Conservation (phyloP, 202 grass and related monocot species). For the Musa balbisiana region DNA sequence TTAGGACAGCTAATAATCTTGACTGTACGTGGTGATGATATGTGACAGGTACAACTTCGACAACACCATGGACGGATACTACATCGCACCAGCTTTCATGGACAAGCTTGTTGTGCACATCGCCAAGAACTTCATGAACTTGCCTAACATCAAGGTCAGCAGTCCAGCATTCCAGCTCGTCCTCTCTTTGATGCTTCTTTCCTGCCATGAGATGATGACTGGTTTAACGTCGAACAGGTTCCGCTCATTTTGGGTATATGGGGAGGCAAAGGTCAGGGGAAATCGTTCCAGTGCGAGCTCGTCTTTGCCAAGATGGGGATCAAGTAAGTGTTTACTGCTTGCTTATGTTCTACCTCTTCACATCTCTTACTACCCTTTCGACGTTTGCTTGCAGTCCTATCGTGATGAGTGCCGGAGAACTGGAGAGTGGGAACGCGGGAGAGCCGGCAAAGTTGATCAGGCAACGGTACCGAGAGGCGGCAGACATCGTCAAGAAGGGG, state of each 20-base stretch:
- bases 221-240: constrained; percentile 29
- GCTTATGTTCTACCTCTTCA: not conserved
- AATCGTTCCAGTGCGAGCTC: constrained; percentile 95
- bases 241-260: constrained; percentile 94
- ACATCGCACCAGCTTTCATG: constrained; percentile 89
- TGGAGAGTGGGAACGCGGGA: constrained; percentile 94
- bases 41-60: constrained; percentile 34
- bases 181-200: not conserved
- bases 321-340: constrained; percentile 31
- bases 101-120: constrained; percentile 94
- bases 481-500: constrained; percentile 82
- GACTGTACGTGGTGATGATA: not conserved
- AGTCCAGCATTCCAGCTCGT: not conserved
- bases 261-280: constrained; percentile 98
- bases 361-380: not conserved
- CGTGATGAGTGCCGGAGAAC: constrained; percentile 98
- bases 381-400: constrained; percentile 48
- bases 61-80: constrained; percentile 63
- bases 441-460: constrained; percentile 91
- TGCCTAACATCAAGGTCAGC: constrained; percentile 89
- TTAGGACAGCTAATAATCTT: too few relatives aligned
- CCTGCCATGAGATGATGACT: not conserved
- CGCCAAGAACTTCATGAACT: constrained; percentile 89
- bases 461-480: constrained; percentile 85
- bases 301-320: constrained; percentile 98